Percentiles rank a stretch among this genome's conserved stretches.
Conservation (phyloP, 176 grass and related monocot species). For the Oryza meridionalis region DNA sequence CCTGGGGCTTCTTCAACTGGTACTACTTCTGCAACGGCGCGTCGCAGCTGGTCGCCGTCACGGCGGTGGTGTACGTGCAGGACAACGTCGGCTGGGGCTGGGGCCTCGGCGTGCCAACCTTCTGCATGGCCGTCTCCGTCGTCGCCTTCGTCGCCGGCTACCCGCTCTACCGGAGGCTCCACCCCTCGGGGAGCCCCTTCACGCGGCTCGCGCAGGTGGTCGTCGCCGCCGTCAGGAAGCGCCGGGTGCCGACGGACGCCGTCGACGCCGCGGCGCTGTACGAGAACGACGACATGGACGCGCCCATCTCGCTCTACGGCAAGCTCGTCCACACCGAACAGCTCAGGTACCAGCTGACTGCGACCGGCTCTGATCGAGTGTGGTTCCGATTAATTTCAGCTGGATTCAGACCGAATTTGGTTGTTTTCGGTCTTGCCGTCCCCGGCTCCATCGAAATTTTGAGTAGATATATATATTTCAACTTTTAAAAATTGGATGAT, state of each 20-base stretch:
- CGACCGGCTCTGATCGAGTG: neutral
- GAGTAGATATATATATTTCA: neutral
- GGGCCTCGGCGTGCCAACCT: conserved; percentile 77
- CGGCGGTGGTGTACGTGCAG: conserved; percentile 82
- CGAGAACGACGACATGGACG: conserved; percentile 69
- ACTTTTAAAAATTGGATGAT: neutral
- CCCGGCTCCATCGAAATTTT: neutral
- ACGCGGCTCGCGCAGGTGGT: conserved; percentile 72
- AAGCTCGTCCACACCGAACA: conserved; percentile 81
- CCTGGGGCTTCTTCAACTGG: conserved; percentile 94
- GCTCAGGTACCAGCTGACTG: conserved; percentile 50
- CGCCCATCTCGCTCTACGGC: conserved; percentile 71
- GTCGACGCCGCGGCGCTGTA: conserved; percentile 36
- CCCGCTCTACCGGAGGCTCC: conserved; percentile 57
- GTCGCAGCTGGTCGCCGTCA: conserved; percentile 76
- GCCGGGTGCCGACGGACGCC: conserved; percentile 13
- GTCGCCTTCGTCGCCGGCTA: conserved; percentile 64
- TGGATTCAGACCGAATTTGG: neutral
- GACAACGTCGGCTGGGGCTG: conserved; percentile 89
- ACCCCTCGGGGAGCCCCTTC: conserved; percentile 63
- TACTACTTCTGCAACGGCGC: conserved; percentile 88
- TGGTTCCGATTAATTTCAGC: neutral
- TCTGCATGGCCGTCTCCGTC: conserved; percentile 68
- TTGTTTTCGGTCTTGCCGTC: neutral
- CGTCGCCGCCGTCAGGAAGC: conserved; percentile 66